Evolutionary conservation across 805 yeast genomes (phyloP), one percentile per base, ranked within the genome.

Genomic region (Yamadazyma endophytica): DNA sequence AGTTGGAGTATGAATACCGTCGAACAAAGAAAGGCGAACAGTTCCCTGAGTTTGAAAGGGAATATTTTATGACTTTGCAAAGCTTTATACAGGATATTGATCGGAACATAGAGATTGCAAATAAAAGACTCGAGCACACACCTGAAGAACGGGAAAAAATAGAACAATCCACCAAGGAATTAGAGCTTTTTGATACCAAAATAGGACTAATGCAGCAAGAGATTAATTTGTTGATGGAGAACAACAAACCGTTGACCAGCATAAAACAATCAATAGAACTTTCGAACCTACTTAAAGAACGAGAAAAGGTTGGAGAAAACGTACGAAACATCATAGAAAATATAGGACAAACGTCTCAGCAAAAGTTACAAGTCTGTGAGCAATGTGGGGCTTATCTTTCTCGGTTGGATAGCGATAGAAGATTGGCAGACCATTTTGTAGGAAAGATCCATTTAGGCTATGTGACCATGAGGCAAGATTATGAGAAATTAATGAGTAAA

Each of bases 311-410:
- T 12, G 75, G 80, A 1, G 74, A 72, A 31, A 72, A 69, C 29
- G 78, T 82, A 4, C 60, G 82, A 24, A 68, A 64, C 16, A 57
- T 82, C 5, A 71, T 79, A 9, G 95, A 85, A 35, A 79, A 76
- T 47, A 68, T 82, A 6, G 92, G 94, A 2, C 90, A 85, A 44
- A 74, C 88, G 9, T 86, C 92, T 1, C 95, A 84, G 49, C 97
- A 89, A 48, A 85, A 86, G 53, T 64, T 89, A 27, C 96, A 88
- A 54, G 95, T 86, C 1, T 89, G 97, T 57, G 83, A 77, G 41
- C 78, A 77, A 1, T 89, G 97, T 58, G 96, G 95, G 1, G 95
- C 95, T 1, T 87, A 82, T 49, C 62, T 90, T 22, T 83, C 95
- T 6, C 65, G 90, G 39, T 61, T 88, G 34, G 97, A 89, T 54